phyloP scores from a whole-genome alignment of 345 rosid species.

The Lagerstroemia speciosa region DNA sequence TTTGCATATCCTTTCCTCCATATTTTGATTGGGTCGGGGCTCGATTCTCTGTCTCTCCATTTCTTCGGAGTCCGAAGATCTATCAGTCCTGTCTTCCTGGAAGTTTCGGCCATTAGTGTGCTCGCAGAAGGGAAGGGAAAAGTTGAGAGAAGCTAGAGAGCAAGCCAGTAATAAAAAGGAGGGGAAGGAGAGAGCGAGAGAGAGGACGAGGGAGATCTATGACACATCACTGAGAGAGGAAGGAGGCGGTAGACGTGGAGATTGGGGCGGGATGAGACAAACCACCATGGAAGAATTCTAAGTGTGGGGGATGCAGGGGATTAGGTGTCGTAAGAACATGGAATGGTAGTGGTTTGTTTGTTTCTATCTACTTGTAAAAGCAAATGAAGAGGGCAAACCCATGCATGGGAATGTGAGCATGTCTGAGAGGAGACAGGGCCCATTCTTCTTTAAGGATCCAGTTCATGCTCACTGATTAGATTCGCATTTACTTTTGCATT shows the following conservation, averaged over 20 bases:
- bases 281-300: constrained; percentile 1
- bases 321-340: too few relatives aligned
- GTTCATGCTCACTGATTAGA: not conserved
- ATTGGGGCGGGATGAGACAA: not conserved
- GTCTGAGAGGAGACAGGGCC: not conserved
- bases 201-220: not conserved
- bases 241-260: not conserved
- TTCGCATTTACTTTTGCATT: too few relatives aligned
- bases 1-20: not conserved
- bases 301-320: too few relatives aligned
- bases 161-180: not conserved
- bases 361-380: not conserved
- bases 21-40: not conserved
- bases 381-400: not conserved
- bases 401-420: not conserved
- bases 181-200: not conserved
- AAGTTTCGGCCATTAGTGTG: not conserved
- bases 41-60: not conserved
- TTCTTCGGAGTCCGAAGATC: not conserved
- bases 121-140: not conserved
- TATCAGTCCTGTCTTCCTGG: not conserved
- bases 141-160: not conserved
- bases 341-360: not conserved
- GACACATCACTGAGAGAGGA: not conserved
- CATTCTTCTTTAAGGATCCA: not conserved